A percentile compares a stretch with the other conserved stretches of the same genome.
These are phyloP conservation scores for Phtheirospermum japonicum DNA, from an alignment of 257 asterid species.

Conservation along the genomic window DNA sequence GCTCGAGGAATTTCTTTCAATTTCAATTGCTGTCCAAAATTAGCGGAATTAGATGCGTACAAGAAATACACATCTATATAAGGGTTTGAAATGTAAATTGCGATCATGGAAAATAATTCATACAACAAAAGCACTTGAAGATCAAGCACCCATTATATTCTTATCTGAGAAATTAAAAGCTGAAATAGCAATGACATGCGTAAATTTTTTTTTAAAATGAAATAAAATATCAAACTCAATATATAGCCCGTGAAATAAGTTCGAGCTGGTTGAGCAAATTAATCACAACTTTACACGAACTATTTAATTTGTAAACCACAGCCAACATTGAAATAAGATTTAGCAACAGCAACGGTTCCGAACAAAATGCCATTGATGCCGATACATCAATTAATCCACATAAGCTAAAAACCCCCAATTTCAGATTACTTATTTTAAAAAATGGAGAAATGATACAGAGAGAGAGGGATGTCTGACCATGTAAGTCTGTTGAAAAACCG, in stretches of 20 bases:
- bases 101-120: neutral
- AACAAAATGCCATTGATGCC: too few relatives aligned
- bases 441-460: neutral
- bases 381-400: too few relatives aligned
- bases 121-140: neutral
- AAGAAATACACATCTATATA: neutral
- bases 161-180: too few relatives aligned
- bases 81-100: too few relatives aligned
- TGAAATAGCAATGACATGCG: too few relatives aligned
- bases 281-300: neutral
- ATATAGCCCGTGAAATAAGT: neutral
- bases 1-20: conserved; percentile 38
- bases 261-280: neutral
- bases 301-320: neutral
- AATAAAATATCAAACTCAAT: too few relatives aligned
- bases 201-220: too few relatives aligned
- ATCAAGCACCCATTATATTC: too few relatives aligned
- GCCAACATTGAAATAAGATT: too few relatives aligned
- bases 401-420: too few relatives aligned
- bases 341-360: too few relatives aligned
- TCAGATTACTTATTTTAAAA: too few relatives aligned
- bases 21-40: conserved; percentile 50
- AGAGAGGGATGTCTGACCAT: neutral
- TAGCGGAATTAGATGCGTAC: neutral
- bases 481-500: conserved; percentile 12